These are phyloP conservation scores for Scheffersomyces insectosa DNA, from an alignment of 1,139 yeast species.

Conservation along the genomic window DNA sequence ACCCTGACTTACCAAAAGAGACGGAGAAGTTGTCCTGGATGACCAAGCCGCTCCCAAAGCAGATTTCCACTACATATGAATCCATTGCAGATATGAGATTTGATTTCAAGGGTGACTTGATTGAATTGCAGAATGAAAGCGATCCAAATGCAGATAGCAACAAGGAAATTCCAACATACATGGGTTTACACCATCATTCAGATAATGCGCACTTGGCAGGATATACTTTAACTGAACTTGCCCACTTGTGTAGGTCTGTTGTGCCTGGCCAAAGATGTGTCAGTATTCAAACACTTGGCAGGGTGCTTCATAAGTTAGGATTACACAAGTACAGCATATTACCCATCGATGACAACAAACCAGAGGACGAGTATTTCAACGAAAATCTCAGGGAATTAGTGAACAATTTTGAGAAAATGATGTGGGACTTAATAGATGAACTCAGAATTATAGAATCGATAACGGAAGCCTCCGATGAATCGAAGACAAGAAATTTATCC, in stretches of 20 bases:
- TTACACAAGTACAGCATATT: constrained; percentile 55
- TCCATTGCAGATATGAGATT: constrained; percentile 75
- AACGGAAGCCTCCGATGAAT: constrained; percentile 73
- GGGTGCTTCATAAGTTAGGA: constrained; percentile 81
- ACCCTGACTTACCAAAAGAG: constrained; percentile 86
- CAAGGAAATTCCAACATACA: constrained; percentile 50
- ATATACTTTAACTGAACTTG: constrained; percentile 80
- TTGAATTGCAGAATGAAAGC: constrained; percentile 49
- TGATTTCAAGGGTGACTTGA: constrained; percentile 80
- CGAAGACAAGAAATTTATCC: constrained; percentile 63
- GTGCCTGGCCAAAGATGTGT: constrained; percentile 84
- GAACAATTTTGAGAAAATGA: constrained; percentile 56
- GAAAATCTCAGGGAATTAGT: constrained; percentile 38
- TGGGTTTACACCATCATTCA: constrained; percentile 91
- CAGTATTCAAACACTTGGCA: constrained; percentile 83
- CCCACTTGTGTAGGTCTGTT: constrained; percentile 76
- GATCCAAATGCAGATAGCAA: constrained; percentile 26
- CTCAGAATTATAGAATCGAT: constrained; percentile 70
- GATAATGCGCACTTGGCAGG: constrained; percentile 91
- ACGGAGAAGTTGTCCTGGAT: constrained; percentile 88
- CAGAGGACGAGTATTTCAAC: constrained; percentile 39
- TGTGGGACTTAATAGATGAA: constrained; percentile 74
- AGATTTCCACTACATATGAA: constrained; percentile 51
- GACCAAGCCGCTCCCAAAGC: constrained; percentile 59
- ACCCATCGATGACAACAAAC: constrained; percentile 36